These are phyloP conservation scores for Porodaedalea pini DNA, from an alignment of 1,284 basidiomycete genomes.

Conservation along the genomic window DNA sequence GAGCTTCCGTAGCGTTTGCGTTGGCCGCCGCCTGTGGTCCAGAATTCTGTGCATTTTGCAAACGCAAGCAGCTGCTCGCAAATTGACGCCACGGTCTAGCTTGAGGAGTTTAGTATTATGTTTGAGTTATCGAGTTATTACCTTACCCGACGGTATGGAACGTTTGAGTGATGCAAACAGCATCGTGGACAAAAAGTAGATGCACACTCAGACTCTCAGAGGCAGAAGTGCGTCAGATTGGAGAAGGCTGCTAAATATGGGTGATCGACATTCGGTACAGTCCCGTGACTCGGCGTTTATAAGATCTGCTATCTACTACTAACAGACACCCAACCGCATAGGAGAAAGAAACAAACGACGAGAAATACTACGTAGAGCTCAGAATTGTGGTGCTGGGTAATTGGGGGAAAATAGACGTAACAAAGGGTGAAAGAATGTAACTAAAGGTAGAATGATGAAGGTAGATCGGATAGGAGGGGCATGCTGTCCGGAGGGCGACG, in stretches of 20 bases:
- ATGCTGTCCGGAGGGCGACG: too few species aligned
- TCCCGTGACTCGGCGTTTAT: neutral
- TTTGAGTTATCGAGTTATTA: neutral
- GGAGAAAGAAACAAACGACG: too few species aligned
- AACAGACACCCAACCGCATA: too few species aligned
- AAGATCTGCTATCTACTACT: too few species aligned
- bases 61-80: neutral
- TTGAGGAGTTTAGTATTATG: neutral
- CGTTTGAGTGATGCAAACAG: neutral
- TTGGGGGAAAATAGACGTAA: too few species aligned
- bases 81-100: neutral
- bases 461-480: too few species aligned
- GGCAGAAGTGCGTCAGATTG: neutral
- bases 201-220: neutral
- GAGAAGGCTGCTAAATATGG: conserved; percentile 3
- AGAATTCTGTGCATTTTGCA: neutral
- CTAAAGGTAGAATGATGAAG: too few species aligned
- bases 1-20: conserved; percentile 7
- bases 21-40: neutral
- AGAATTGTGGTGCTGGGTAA: too few species aligned
- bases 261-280: neutral
- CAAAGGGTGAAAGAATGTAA: too few species aligned
- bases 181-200: neutral
- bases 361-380: too few species aligned
- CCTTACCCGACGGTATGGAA: neutral